These are phyloP conservation scores for Paramecium sexaurelia DNA, from an alignment of 73 alveolate genomes.

Conservation along the genomic window DNA sequence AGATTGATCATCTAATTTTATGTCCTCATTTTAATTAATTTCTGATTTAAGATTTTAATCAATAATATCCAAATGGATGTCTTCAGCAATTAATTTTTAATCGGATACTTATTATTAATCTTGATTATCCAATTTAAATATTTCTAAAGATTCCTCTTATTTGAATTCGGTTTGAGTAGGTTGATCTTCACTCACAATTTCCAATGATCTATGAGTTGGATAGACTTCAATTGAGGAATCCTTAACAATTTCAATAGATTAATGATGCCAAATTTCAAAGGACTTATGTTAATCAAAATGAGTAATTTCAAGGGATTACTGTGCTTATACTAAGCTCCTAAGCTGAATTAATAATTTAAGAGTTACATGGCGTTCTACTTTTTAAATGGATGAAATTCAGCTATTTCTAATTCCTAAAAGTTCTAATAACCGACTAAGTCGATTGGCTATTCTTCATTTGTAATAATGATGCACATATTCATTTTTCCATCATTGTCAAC, in stretches of 20 bases:
- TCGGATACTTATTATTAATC: background rate
- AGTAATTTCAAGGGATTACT: background rate
- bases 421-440: background rate
- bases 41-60: background rate
- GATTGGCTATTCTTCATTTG: background rate
- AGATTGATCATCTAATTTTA: background rate
- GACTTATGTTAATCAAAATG: conserved; percentile 1
- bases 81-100: background rate
- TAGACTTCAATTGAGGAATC: conserved; percentile 16
- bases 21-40: background rate
- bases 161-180: background rate
- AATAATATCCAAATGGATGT: background rate
- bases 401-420: background rate
- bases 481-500: background rate
- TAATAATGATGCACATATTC: background rate
- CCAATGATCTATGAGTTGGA: background rate
- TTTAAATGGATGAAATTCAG: background rate
- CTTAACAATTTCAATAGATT: background rate
- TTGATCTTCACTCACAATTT: background rate
- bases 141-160: conserved; percentile 3
- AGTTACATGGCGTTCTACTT: conserved; percentile 6
- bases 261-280: conserved; percentile 1
- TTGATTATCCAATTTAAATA: background rate
- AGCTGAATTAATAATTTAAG: background rate
- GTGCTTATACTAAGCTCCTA: conserved; percentile 51